These are phyloP conservation scores for Pleurotus eryngii DNA, from an alignment of 768 basidiomycete species.

Conservation along the genomic window DNA sequence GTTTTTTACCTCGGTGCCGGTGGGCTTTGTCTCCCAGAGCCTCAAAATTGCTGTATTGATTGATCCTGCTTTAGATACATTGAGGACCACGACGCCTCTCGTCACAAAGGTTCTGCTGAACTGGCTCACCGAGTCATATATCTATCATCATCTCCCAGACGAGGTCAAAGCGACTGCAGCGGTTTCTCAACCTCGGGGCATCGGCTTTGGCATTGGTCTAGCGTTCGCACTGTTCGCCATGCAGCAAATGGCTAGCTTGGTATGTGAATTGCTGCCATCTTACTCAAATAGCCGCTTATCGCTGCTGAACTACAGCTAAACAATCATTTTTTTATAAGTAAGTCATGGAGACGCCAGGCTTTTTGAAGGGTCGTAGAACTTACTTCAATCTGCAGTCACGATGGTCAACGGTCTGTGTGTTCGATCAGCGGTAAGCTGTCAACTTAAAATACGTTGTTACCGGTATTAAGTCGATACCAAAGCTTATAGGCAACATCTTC, in stretches of 20 bases:
- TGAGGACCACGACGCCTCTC: conserved; percentile 44
- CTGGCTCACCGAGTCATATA: conserved; percentile 44
- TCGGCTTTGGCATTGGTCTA: conserved; percentile 53
- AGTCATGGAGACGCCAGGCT: background rate
- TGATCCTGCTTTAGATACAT: conserved; percentile 31
- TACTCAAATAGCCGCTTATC: no score
- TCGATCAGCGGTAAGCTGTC: conserved; percentile 29
- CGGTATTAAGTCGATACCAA: background rate
- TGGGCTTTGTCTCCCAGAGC: conserved; percentile 14
- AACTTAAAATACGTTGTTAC: background rate
- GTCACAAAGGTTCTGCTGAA: conserved; percentile 44
- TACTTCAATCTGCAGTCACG: conserved; percentile 16
- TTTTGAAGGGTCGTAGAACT: background rate
- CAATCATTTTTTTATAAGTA: conserved; percentile 31
- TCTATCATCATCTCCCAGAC: conserved; percentile 28
- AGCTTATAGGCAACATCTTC: conserved; percentile 33
- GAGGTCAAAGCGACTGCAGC: conserved; percentile 24
- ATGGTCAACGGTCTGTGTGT: conserved; percentile 36
- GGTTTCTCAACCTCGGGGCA: conserved; percentile 31
- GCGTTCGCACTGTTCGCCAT: conserved; percentile 48
- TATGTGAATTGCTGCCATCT: conserved; percentile 1
- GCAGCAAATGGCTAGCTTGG: conserved; percentile 41
- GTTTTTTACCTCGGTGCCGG: conserved; percentile 44
- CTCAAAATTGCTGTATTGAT: background rate
- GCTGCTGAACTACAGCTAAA: conserved; percentile 14